phyloP scores from a whole-genome alignment of 2,329 filamentous ascomycete genomes.

The Rutstroemia sp. region DNA sequence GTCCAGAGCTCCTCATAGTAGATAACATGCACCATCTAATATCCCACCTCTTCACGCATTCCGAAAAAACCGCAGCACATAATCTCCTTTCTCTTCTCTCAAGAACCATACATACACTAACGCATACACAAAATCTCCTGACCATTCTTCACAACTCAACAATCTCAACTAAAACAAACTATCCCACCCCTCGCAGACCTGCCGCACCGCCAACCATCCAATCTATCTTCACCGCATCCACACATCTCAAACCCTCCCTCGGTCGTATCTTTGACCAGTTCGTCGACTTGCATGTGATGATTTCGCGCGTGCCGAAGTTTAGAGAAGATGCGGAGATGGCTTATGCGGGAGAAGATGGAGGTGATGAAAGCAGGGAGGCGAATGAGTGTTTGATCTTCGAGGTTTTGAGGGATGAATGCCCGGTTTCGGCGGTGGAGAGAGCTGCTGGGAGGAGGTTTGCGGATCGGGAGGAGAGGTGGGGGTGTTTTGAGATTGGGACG shows the following conservation, averaged over 20 bases:
- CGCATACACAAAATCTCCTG: conserved; percentile 38
- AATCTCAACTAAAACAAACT: conserved; percentile 21
- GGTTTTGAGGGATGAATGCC: conserved; percentile 27
- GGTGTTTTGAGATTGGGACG: conserved; percentile 36
- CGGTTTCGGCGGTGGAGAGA: conserved; percentile 7
- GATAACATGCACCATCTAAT: conserved; percentile 48
- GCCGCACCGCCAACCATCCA: not conserved
- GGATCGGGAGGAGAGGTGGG: conserved; percentile 47
- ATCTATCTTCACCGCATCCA: conserved; percentile 18
- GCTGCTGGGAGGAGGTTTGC: conserved; percentile 22
- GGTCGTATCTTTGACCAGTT: conserved; percentile 48
- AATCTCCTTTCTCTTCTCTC: conserved; percentile 40
- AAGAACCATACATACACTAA: conserved; percentile 38
- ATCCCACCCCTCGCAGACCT: not conserved
- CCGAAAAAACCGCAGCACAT: conserved; percentile 40
- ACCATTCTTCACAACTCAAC: conserved; percentile 49
- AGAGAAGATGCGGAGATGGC: conserved; percentile 34
- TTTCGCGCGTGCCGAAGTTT: conserved; percentile 37
- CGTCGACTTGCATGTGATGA: conserved; percentile 47
- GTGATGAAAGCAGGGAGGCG: conserved; percentile 6
- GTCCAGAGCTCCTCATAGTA: conserved; percentile 42
- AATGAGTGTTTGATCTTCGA: conserved; percentile 19
- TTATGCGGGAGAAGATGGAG: conserved; percentile 14
- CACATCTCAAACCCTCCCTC: conserved; percentile 27
- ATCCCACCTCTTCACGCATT: conserved; percentile 43